phyloP scores from a whole-genome alignment of 2,329 filamentous ascomycete genomes.

The Fusarium verticillioides region DNA sequence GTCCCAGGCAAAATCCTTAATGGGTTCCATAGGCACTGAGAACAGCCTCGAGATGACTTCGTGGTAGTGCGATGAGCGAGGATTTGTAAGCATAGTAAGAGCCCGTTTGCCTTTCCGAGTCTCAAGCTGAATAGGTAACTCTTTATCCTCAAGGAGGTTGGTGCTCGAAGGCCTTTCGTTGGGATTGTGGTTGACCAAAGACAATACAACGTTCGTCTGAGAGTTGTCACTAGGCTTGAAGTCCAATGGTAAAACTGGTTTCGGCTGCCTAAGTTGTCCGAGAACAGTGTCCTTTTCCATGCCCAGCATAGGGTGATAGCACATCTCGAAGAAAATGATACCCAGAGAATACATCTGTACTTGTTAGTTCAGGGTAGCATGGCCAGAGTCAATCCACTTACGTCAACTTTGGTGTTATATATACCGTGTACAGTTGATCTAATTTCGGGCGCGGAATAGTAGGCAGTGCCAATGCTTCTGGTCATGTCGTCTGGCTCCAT shows the following conservation, averaged over 20 bases:
- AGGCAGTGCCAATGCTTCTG: slow-evolving; percentile 78
- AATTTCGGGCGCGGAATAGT: slow-evolving; percentile 94
- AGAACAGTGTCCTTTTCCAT: slow-evolving; percentile 75
- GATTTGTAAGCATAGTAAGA: slow-evolving; percentile 82
- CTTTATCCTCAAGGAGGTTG: slow-evolving; percentile 85
- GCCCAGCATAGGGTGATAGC: slow-evolving; percentile 73
- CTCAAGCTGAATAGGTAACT: slow-evolving; percentile 90
- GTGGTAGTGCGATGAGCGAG: slow-evolving; percentile 86
- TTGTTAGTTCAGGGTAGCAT: slow-evolving; percentile 12
- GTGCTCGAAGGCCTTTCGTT: slow-evolving; percentile 83
- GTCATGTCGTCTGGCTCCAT: slow-evolving; percentile 73
- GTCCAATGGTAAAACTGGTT: slow-evolving; percentile 75
- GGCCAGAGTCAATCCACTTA: slow-evolving; percentile 53
- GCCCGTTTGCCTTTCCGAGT: slow-evolving; percentile 80
- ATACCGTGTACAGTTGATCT: slow-evolving; percentile 77
- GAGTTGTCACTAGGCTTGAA: slow-evolving; percentile 77
- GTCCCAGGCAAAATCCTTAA: slow-evolving; percentile 85
- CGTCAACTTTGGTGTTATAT: slow-evolving; percentile 94
- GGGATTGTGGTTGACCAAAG: slow-evolving; percentile 83
- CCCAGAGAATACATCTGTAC: slow-evolving; percentile 93
- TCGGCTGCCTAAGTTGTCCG: slow-evolving; percentile 73
- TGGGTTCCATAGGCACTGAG: slow-evolving; percentile 76
- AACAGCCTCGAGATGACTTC: slow-evolving; percentile 92
- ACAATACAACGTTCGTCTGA: slow-evolving; percentile 81
- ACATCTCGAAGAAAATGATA: slow-evolving; percentile 99